These are phyloP conservation scores for Cordyceps javanica DNA, from an alignment of 2,329 filamentous ascomycete species.

Conservation along the genomic window DNA sequence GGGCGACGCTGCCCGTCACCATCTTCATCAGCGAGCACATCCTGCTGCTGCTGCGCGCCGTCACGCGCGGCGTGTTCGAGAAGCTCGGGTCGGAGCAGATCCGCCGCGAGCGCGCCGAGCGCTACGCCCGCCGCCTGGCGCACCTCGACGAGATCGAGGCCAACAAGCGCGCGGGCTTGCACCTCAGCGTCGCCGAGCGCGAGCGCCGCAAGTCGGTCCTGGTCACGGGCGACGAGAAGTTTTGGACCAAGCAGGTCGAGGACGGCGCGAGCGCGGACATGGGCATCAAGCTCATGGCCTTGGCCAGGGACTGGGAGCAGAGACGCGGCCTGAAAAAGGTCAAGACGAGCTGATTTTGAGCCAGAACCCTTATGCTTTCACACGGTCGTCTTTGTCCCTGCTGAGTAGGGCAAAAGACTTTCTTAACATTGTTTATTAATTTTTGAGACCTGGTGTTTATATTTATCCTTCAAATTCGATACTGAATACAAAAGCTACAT, in stretches of 20 bases:
- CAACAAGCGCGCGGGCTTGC: constrained; percentile 27
- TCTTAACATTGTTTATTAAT: neutral
- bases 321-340: constrained; percentile 6
- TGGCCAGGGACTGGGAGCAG: constrained; percentile 16
- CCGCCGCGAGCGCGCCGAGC: constrained; percentile 32
- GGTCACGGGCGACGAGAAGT: constrained; percentile 26
- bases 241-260: constrained; percentile 38
- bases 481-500: neutral
- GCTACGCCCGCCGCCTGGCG: constrained; percentile 30
- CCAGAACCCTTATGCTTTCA: neutral
- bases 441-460: neutral
- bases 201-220: constrained; percentile 33
- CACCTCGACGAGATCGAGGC: constrained; percentile 36
- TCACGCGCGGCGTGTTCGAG: constrained; percentile 31
- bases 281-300: constrained; percentile 29
- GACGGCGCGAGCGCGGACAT: constrained; percentile 30
- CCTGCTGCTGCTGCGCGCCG: constrained; percentile 54
- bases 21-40: constrained; percentile 70
- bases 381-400: neutral
- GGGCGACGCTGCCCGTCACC: constrained; percentile 60
- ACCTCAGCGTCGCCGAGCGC: constrained; percentile 29
- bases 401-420: neutral
- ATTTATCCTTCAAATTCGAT: neutral
- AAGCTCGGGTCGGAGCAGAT: constrained; percentile 35
- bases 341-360: constrained; percentile 2